A percentile compares a stretch with the other conserved stretches of the same genome.
Evolutionary conservation across 179 eudicot genomes (phyloP).

Genomic region (Carnegiea gigantea): DNA sequence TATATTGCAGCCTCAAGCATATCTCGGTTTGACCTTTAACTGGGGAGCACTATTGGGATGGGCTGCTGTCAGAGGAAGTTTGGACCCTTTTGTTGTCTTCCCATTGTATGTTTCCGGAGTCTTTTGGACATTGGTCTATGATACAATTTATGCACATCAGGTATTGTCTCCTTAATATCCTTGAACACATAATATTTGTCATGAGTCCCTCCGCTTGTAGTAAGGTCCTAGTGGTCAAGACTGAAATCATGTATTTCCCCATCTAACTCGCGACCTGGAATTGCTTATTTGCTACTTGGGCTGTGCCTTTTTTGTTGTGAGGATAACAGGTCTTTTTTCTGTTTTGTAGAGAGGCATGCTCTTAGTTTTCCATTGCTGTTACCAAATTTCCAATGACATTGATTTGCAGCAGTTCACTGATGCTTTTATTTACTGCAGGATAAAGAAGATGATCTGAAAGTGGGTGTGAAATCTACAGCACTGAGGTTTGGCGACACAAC

Average conservation of each 20-base stretch:
- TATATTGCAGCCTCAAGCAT: constrained; percentile 89
- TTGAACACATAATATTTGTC: background rate
- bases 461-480: constrained; percentile 85
- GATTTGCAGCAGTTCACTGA: background rate
- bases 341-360: background rate
- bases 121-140: constrained; percentile 94
- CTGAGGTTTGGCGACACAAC: constrained; percentile 88
- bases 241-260: background rate
- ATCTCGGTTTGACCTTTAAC: constrained; percentile 90
- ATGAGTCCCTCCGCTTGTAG: background rate
- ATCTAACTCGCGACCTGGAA: background rate
- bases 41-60: constrained; percentile 99
- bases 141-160: constrained; percentile 98
- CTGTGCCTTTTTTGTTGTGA: background rate
- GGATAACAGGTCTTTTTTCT: background rate
- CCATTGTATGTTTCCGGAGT: constrained; percentile 94
- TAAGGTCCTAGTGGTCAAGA: background rate
- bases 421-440: constrained; percentile 43
- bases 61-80: constrained; percentile 87
- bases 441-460: constrained; percentile 78
- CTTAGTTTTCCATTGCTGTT: background rate
- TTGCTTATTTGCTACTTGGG: background rate
- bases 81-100: constrained; percentile 71
- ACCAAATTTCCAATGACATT: background rate
- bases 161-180: constrained; percentile 38